Conservation (phyloP, 2,329 filamentous ascomycete species). For the Diaporthe sp. region DNA sequence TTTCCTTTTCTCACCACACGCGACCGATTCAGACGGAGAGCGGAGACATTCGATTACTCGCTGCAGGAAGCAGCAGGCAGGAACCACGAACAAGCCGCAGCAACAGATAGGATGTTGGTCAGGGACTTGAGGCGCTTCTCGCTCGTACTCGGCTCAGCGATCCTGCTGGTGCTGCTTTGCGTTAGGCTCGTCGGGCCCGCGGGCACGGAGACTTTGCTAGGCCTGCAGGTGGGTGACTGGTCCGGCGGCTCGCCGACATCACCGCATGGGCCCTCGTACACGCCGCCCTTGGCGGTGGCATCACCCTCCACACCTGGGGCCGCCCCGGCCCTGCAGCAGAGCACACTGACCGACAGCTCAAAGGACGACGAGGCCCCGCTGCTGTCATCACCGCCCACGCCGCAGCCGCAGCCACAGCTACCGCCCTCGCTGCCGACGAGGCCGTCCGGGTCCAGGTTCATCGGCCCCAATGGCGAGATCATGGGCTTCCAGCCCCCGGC, state of each 20-base stretch:
- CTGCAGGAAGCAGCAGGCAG: not conserved
- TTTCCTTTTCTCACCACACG: not conserved
- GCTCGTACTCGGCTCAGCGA: constrained; percentile 18
- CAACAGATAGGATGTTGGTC: not conserved
- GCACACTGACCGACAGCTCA: not conserved
- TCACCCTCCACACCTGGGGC: not conserved
- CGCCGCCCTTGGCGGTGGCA: constrained; percentile 1
- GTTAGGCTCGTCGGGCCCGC: constrained; percentile 22
- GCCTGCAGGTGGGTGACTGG: constrained; percentile 23
- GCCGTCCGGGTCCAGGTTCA: constrained; percentile 1
- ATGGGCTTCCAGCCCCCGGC: constrained; percentile 18
- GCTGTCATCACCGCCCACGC: not conserved
- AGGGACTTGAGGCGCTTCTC: constrained; percentile 19
- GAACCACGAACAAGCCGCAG: not conserved
- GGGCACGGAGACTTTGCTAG: not conserved
- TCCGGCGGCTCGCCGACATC: constrained; percentile 5
- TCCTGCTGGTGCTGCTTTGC: constrained; percentile 22
- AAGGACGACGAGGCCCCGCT: not conserved
- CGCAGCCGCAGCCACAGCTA: not conserved
- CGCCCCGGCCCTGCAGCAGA: not conserved
- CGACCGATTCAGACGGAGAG: not conserved
- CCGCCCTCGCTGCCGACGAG: not conserved
- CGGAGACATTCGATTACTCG: not conserved
- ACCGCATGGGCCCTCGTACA: not conserved
- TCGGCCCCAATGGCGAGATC: constrained; percentile 25